A percentile compares a stretch with the other conserved stretches of the same genome.
Evolutionary conservation across 2,329 filamentous ascomycete species (phyloP).

Genomic region (Phyllosticta citriasiana): DNA sequence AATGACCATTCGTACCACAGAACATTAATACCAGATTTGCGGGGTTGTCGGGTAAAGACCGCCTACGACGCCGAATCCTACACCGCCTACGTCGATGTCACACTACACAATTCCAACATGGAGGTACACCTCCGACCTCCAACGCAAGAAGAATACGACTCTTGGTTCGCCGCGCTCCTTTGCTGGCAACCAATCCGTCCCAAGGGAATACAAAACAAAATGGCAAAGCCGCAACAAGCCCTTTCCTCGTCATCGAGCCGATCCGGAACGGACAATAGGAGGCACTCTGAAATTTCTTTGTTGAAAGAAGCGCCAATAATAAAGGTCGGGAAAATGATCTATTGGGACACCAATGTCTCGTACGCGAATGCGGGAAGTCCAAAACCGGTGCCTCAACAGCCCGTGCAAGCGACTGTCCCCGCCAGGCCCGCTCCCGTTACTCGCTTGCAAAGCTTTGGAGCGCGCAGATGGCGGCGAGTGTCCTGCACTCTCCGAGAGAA

Average conservation of each 20-base stretch:
- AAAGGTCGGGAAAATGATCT: constrained; percentile 61
- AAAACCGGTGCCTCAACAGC: background rate
- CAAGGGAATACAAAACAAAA: constrained; percentile 43
- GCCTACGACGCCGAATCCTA: constrained; percentile 37
- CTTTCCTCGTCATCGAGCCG: constrained; percentile 22
- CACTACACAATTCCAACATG: constrained; percentile 44
- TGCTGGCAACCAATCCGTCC: constrained; percentile 72
- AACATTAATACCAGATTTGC: constrained; percentile 60
- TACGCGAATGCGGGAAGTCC: constrained; percentile 35
- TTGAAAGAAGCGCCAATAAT: constrained; percentile 74
- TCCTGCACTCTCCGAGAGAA: constrained; percentile 93
- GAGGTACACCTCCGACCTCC: constrained; percentile 58
- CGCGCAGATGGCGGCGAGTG: constrained; percentile 71
- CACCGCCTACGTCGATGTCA: constrained; percentile 41
- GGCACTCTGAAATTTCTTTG: constrained; percentile 41
- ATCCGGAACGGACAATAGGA: constrained; percentile 30
- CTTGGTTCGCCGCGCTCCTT: constrained; percentile 70
- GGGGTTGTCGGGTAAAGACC: constrained; percentile 59
- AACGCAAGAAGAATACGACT: constrained; percentile 57
- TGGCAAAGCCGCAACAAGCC: constrained; percentile 40
- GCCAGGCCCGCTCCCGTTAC: constrained; percentile 27
- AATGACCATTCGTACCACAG: constrained; percentile 55
- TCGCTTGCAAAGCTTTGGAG: constrained; percentile 46
- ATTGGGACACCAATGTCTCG: constrained; percentile 66
- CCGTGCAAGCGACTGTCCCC: constrained; percentile 11